Evolutionary conservation across 495 filamentous ascomycete species (phyloP), one percentile per base, ranked within the genome.

Genomic region (Penicillium cosmopolitanum): DNA sequence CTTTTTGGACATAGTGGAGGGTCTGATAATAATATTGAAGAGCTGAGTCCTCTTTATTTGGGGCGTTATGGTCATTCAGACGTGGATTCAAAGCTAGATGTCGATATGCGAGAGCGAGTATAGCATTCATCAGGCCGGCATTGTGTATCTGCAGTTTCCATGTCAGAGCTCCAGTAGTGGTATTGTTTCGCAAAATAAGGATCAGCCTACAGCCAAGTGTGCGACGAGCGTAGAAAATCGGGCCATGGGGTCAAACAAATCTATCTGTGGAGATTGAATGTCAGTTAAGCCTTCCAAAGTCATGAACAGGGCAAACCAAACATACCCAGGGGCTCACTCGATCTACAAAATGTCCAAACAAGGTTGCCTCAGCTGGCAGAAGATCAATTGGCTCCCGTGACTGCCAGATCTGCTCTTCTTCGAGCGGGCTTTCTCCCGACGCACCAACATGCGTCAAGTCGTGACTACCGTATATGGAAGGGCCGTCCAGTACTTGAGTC

Each of bases 1-100:
- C 64, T 36, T 60, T 69, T 18, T 66, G 64, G 4, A 72, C 40
- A 52, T 72, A 72, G 33, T 67, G 57, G 3, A 72, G 61, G 1
- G 69, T 69, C 52, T 72, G 64, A 19, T 66, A 67, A 43, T 72
- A 72, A 31, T 67, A 72, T 50, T 67, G 62, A n/a, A 69, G 56
- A n/a, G 66, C 60, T 2, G 53, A 23, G 18, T 50, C 56, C 7
- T 61, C 55, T 23, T 59, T 50, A 34, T 25, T 52, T 3, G 51
- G 51, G 0, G 51, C 15, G 5, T 61, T 23, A 15, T 48, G 10
- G 1, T 50, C 46, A 38, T 60, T 55, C 2, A 60, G 53, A 1
- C 18, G 42, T 12, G 60, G 64, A 35, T 66, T 63, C 12, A 64
- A 21, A 10, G 61, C 19, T 13, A 67, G 58, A 50, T 67, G 65